Conservation (phyloP, 2,329 filamentous ascomycete species). For the Venturia oleaginea region DNA sequence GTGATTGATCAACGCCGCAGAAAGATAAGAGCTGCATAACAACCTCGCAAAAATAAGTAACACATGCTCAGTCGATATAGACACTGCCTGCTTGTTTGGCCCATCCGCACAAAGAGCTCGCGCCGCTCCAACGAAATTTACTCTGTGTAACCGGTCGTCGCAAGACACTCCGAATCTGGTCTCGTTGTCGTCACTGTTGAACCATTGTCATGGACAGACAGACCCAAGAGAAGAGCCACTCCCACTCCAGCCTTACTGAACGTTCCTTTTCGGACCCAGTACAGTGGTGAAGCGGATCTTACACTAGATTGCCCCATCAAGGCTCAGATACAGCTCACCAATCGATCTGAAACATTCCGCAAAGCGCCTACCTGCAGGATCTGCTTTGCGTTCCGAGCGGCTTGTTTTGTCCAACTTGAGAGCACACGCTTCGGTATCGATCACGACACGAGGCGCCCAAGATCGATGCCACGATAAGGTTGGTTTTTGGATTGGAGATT, state of each 20-base stretch:
- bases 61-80: neutral
- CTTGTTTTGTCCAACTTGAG: neutral
- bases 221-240: neutral
- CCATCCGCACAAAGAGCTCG: neutral
- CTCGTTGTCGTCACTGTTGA: neutral
- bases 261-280: neutral
- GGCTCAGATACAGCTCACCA: neutral
- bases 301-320: neutral
- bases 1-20: neutral
- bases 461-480: neutral
- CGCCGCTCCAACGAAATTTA: neutral
- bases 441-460: neutral
- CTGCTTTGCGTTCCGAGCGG: neutral
- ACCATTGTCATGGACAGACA: neutral
- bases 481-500: neutral
- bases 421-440: neutral
- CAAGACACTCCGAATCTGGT: neutral
- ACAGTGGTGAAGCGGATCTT: neutral
- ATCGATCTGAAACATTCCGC: constrained; percentile 1
- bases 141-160: neutral
- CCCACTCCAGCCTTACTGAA: neutral
- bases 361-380: constrained; percentile 3
- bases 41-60: neutral
- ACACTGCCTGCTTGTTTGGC: neutral
- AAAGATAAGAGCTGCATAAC: neutral